phyloP scores from a whole-genome alignment of 2,329 filamentous ascomycete species.

The Diaporthe sp. region DNA sequence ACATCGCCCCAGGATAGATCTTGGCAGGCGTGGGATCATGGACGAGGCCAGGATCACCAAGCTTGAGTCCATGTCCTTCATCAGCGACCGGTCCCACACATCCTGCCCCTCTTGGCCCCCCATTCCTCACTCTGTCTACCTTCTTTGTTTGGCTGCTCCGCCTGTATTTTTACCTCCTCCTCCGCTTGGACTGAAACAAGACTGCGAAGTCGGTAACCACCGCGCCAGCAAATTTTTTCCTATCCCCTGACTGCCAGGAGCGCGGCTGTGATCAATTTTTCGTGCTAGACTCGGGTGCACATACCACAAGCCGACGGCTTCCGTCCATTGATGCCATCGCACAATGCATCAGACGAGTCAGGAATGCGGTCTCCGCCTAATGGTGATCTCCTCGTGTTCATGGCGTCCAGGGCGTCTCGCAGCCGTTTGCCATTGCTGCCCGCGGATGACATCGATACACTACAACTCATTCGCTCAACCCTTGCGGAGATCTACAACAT shows the following conservation, averaged over 20 bases:
- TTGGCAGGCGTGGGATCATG: conserved; percentile 25
- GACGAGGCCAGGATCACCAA: conserved; percentile 30
- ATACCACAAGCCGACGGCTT: conserved; percentile 24
- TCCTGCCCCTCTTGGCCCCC: conserved; percentile 28
- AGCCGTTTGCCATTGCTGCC: not conserved
- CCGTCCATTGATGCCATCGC: conserved; percentile 4
- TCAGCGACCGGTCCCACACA: conserved; percentile 7
- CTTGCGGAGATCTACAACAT: conserved; percentile 14
- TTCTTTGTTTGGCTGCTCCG: conserved; percentile 13
- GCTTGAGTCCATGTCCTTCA: conserved; percentile 30
- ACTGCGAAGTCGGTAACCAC: conserved; percentile 39
- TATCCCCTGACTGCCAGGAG: conserved; percentile 14
- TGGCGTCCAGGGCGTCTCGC: not conserved
- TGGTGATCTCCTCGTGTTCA: conserved; percentile 18
- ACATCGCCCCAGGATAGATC: conserved; percentile 23
- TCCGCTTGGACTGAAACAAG: conserved; percentile 38
- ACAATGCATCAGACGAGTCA: conserved; percentile 21
- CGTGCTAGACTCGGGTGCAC: conserved; percentile 22
- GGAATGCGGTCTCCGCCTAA: not conserved
- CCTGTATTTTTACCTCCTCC: conserved; percentile 17
- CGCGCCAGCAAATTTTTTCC: conserved; percentile 38
- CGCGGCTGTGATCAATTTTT: not conserved
- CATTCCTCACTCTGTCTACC: not conserved
- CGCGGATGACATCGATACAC: not conserved
- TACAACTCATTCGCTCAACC: not conserved